Conservation (phyloP, 306 rosid genomes). For the Begonia masoniana region DNA sequence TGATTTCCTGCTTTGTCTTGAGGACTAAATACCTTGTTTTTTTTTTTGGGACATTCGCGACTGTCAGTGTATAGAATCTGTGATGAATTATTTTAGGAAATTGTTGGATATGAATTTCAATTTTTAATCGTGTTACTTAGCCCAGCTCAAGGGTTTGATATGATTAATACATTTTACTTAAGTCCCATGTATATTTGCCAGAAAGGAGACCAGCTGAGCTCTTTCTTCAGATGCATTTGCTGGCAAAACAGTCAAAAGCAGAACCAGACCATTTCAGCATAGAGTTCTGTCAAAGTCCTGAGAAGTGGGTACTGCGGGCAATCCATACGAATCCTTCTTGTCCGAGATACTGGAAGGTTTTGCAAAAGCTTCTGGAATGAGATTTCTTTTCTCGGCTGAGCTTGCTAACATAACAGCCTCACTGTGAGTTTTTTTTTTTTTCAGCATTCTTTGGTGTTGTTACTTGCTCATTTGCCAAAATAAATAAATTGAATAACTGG, state of each 20-base stretch:
- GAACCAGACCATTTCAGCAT: constrained; percentile 17
- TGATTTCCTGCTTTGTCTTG: too few relatives aligned
- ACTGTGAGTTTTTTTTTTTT: too few relatives aligned
- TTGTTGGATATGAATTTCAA: too few relatives aligned
- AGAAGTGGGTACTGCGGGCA: constrained; percentile 73
- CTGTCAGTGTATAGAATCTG: too few relatives aligned
- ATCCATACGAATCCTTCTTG: constrained; percentile 73
- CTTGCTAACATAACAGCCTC: neutral
- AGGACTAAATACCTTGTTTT: too few relatives aligned
- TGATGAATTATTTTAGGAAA: too few relatives aligned
- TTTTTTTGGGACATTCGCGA: too few relatives aligned
- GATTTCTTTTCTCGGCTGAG: neutral
- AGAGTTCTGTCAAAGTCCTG: constrained; percentile 43
- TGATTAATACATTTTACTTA: neutral
- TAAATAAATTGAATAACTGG: too few relatives aligned
- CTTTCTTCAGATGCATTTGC: constrained; percentile 80
- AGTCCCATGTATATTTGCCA: constrained; percentile 6
- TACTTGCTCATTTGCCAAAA: too few relatives aligned
- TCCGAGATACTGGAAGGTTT: constrained; percentile 69
- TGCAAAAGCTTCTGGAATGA: constrained; percentile 34
- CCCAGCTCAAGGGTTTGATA: too few relatives aligned
- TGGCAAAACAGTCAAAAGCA: constrained; percentile 38
- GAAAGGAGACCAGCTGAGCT: constrained; percentile 81
- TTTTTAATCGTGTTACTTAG: too few relatives aligned
- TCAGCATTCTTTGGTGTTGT: too few relatives aligned